Percentiles rank a stretch among this genome's conserved stretches.
These are phyloP conservation scores for Phialophora expanda DNA, from an alignment of 2,329 filamentous ascomycete species.

Conservation along the genomic window DNA sequence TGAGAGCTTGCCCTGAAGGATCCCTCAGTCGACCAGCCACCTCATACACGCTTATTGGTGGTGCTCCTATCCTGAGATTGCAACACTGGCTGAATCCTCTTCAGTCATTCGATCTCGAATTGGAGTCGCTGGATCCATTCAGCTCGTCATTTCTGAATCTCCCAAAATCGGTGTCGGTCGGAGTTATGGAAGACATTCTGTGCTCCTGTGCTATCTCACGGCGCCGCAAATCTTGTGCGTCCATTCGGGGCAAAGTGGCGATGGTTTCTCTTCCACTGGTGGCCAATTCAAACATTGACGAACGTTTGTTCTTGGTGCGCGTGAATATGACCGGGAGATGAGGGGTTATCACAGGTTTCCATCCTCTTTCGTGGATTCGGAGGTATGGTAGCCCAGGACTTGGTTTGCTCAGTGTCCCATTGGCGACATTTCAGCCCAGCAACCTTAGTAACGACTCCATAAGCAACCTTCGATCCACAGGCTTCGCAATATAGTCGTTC, in stretches of 20 bases:
- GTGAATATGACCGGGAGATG: neutral
- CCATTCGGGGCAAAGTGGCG: neutral
- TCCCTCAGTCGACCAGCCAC: neutral
- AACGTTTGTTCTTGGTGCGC: neutral
- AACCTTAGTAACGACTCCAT: slow-evolving; percentile 28
- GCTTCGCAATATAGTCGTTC: slow-evolving; percentile 46
- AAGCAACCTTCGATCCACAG: slow-evolving; percentile 37
- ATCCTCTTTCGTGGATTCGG: neutral
- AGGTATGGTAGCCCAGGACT: neutral
- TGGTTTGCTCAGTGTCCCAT: neutral
- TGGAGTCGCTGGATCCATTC: neutral
- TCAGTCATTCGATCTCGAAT: neutral
- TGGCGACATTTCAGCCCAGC: slow-evolving; percentile 21
- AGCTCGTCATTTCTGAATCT: neutral
- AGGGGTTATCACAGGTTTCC: neutral
- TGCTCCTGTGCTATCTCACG: neutral
- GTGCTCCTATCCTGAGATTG: neutral
- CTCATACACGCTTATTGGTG: neutral
- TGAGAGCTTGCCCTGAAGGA: neutral
- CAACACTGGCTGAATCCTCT: neutral
- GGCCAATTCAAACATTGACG: neutral
- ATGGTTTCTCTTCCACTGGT: neutral
- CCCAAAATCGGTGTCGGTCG: neutral
- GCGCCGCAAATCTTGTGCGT: neutral
- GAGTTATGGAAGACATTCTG: neutral